A percentile compares a stretch with the other conserved stretches of the same genome.
These are phyloP conservation scores for Alternaria triticina DNA, from an alignment of 2,329 filamentous ascomycete species.

Conservation along the genomic window DNA sequence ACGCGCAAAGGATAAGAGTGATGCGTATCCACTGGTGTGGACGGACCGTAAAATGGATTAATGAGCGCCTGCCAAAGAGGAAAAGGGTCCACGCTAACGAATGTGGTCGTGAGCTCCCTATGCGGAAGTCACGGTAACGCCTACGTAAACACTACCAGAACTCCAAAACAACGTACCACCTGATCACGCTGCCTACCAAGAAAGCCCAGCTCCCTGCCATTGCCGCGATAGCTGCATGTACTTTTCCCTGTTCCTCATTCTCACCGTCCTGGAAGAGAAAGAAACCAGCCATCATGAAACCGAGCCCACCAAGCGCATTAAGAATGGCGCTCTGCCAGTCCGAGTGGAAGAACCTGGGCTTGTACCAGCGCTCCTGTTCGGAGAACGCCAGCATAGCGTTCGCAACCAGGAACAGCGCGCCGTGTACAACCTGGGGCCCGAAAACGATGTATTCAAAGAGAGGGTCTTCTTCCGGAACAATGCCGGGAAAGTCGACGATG, in stretches of 20 bases:
- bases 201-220: constrained; percentile 37
- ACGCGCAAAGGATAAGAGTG: no score
- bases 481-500: constrained; percentile 35
- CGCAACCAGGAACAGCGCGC: constrained; percentile 32
- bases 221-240: constrained; percentile 23
- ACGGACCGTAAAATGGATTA: neutral
- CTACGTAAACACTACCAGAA: constrained; percentile 3
- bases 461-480: constrained; percentile 23
- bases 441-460: constrained; percentile 28
- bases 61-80: neutral
- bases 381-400: constrained; percentile 34
- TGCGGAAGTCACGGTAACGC: neutral
- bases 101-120: neutral
- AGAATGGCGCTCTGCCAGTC: constrained; percentile 38
- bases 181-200: constrained; percentile 30
- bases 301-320: constrained; percentile 33
- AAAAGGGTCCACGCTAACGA: neutral
- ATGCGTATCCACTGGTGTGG: neutral
- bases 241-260: neutral
- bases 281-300: constrained; percentile 37
- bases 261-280: constrained; percentile 24
- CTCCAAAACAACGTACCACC: constrained; percentile 31
- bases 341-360: constrained; percentile 26
- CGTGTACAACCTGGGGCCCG: constrained; percentile 34
- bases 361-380: constrained; percentile 37